Evolutionary conservation across 306 rosid species (phyloP), one percentile per base, ranked within the genome.

Genomic region (Dalbergia cochinchinensis): DNA sequence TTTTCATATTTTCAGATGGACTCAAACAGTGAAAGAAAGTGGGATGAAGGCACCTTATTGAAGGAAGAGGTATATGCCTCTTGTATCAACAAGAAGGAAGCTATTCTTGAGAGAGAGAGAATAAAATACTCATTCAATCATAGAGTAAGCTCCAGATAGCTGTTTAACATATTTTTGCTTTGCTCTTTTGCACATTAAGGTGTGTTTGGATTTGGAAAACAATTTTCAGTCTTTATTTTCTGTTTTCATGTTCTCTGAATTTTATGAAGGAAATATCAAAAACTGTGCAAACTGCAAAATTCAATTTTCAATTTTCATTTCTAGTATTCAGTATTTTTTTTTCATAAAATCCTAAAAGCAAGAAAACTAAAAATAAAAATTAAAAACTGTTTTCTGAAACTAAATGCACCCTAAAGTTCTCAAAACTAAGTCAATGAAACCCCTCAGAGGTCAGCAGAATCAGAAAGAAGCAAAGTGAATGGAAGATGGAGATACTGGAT

Each of bases 401-500:
- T 26, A 26, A 26, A 26, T 26, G 22, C 45, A 7, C 51, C 7
- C 14, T 7, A 53, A 33, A 68, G 19, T 76, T 79, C n/a, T 69
- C 26, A 5, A 34, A 34, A 35, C 84, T 80, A 31, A 83, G 53
- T 26, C n/a, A 69, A 9, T 9, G 13, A 15, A 37, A 13, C 20
- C 69, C 70, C 61, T 16, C 90, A 94, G 99, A 92, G 89, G 45
- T 94, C 97, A 54, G 94, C 94, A 77, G 99, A 94, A 73, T 26
- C 95, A 35, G 99, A 94, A 60, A 83, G 97, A 81, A 89, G 86
- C 51, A 84, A 85, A 65, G 92, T 80, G 7, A 90, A 71, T 60
- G 98, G 97, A 85, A 87, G 99, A 91, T 95, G 97, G 97, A 92
- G 97, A 48, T 90, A 91, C 78, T 95, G 99, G 98, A 85, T 95